Percentiles rank a stretch among this genome's conserved stretches.
Evolutionary conservation across 768 basidiomycete genomes (phyloP).

Genomic region (Mycena albidolilacea): DNA sequence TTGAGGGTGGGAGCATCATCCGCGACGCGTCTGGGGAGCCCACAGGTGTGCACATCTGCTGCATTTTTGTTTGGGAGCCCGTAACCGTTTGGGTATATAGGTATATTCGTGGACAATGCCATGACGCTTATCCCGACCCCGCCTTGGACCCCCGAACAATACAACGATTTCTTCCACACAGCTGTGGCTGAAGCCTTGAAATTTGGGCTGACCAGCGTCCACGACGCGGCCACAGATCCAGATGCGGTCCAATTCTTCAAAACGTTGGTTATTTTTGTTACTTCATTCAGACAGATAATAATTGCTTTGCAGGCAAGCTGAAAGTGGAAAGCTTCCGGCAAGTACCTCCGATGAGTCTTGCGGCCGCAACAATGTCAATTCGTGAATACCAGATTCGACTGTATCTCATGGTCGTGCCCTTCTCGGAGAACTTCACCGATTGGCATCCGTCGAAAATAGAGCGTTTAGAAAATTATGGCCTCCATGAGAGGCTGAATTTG

Average conservation of each 20-base stretch:
- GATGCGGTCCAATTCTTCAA: conserved; percentile 74
- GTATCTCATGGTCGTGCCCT: conserved; percentile 71
- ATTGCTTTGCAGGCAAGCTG: conserved; percentile 70
- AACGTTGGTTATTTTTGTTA: conserved; percentile 68
- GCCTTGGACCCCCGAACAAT: conserved; percentile 70
- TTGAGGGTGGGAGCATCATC: conserved; percentile 58
- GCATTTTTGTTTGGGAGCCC: background rate
- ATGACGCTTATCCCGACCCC: conserved; percentile 83
- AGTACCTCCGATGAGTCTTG: conserved; percentile 40
- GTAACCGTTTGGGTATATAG: conserved; percentile 46
- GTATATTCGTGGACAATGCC: conserved; percentile 91
- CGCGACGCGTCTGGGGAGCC: conserved; percentile 67
- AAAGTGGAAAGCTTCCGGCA: conserved; percentile 78
- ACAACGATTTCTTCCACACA: conserved; percentile 71
- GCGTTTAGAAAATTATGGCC: conserved; percentile 73
- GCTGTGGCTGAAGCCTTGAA: conserved; percentile 80
- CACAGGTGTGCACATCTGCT: conserved; percentile 59
- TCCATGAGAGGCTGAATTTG: conserved; percentile 65
- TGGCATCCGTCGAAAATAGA: conserved; percentile 74
- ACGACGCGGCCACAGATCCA: conserved; percentile 78
- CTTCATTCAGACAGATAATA: background rate
- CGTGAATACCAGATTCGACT: conserved; percentile 63
- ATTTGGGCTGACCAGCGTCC: conserved; percentile 88
- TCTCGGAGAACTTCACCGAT: conserved; percentile 63
- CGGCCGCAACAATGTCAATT: background rate